Base-by-base conservation (phyloP, 805 yeast species). In the Lipomyces sp. region DNA sequence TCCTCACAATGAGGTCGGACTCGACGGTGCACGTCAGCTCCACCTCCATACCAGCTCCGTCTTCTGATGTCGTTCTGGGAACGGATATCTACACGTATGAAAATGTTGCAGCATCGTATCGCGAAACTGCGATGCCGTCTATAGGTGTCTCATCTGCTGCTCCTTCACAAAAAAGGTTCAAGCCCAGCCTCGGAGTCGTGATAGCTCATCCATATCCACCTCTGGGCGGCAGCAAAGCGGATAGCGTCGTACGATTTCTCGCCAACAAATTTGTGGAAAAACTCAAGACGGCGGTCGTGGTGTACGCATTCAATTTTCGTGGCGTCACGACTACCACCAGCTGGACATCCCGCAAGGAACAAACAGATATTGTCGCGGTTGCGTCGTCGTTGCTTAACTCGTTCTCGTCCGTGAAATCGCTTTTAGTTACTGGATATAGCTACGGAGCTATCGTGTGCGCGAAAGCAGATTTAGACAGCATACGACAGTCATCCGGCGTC, bases 171-270 rank as follows among this genome's bases (percentile, higher is more conserved):
- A 39, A 33, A 48, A 39, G 30, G 48, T n/a, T 55, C 18, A 34
- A 58, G 39, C 70, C 70, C n/a, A 29, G 45, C 6, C 56, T 67
- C 7, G 70, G 70, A 4, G 68, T 64, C 30, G 71, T 67, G 29
- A 57, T 67, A 51, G 66, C 70, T 6, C 71, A 67, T 57, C 70
- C 71, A 29, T 67, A 67, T 55, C 69, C 71, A 11, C 71, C 71
- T 4, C 58, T 66, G 1, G 71, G 71, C 29, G 71, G 71, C 6
- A 53, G 58, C 8, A 67, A 67, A 54, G 30, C 70, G 13, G 71
- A 67, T 45, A 64, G 60, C 3, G 64, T 61, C 4, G 69, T 67
- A n/a, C 59, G 62, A 33, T 65, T 33, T 24, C 60, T 67, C 18
- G 71, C 71, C 34, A 8, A 45, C 13, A 39, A 48, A 11, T 45